These are phyloP conservation scores for Talaromyces sp. DNA, from an alignment of 2,329 filamentous ascomycete genomes.

Conservation along the genomic window DNA sequence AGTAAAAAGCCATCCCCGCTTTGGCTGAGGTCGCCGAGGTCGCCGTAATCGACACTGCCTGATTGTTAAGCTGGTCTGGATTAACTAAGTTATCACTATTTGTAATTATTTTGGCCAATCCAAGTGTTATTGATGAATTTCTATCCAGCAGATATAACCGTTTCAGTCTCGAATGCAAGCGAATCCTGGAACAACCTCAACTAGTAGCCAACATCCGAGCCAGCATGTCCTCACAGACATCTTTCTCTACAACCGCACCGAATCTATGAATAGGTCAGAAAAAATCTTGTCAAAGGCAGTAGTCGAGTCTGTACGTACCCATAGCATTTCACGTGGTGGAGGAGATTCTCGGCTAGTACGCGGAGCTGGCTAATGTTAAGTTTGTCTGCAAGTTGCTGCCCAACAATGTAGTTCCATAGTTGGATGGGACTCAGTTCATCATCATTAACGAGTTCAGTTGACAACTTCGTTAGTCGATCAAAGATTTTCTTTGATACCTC, in stretches of 20 bases:
- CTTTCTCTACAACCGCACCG: constrained; percentile 6
- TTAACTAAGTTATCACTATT: not conserved
- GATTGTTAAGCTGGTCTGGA: not conserved
- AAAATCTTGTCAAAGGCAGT: not conserved
- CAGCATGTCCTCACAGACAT: not conserved
- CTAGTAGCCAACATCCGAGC: not conserved
- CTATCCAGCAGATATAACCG: not conserved
- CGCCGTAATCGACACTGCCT: not conserved
- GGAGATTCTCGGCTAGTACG: constrained; percentile 24
- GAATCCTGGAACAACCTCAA: not conserved
- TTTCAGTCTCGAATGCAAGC: not conserved
- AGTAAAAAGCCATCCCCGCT: not conserved
- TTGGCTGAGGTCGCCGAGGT: not conserved
- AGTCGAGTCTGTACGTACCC: constrained; percentile 26
- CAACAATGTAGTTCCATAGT: constrained; percentile 31
- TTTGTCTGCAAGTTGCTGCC: constrained; percentile 24
- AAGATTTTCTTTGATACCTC: constrained; percentile 19
- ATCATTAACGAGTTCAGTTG: constrained; percentile 19
- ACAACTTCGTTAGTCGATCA: constrained; percentile 20
- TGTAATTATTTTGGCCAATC: not conserved
- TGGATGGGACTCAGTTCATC: constrained; percentile 36
- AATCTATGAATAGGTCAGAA: not conserved
- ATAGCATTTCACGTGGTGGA: constrained; percentile 30
- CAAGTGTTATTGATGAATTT: not conserved
- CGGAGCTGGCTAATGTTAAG: constrained; percentile 23